A percentile compares a stretch with the other conserved stretches of the same genome.
Evolutionary conservation across 805 yeast genomes (phyloP).

Genomic region (Kodamaea restingae): DNA sequence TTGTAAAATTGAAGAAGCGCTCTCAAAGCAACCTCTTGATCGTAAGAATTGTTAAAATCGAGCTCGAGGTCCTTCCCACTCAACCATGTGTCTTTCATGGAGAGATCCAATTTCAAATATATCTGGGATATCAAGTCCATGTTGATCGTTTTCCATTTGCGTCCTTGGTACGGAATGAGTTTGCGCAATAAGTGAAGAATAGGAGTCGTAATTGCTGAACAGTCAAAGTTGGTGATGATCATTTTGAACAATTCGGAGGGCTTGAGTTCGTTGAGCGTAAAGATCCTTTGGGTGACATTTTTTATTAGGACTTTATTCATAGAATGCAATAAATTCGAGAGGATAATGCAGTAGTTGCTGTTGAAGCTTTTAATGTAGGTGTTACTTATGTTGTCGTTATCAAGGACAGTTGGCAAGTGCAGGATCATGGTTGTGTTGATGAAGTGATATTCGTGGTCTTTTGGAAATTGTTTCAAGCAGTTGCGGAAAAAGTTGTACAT

Average conservation of each 20-base stretch:
- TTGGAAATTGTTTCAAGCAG: conserved; percentile 24
- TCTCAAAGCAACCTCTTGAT: conserved; percentile 80
- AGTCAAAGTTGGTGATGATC: conserved; percentile 53
- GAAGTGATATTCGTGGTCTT: conserved; percentile 16
- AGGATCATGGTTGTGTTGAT: conserved; percentile 29
- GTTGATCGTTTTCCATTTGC: conserved; percentile 88
- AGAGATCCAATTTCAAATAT: conserved; percentile 67
- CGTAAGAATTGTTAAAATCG: conserved; percentile 71
- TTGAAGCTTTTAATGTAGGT: conserved; percentile 30
- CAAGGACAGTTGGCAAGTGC: conserved; percentile 24
- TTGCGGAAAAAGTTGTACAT: conserved; percentile 35
- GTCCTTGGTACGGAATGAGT: conserved; percentile 84
- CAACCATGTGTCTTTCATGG: conserved; percentile 82
- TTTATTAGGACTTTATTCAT: conserved; percentile 57
- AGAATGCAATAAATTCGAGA: conserved; percentile 50
- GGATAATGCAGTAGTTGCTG: conserved; percentile 42
- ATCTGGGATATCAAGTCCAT: conserved; percentile 92
- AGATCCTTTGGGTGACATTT: conserved; percentile 66
- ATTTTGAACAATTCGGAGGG: conserved; percentile 62
- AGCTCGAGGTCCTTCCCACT: conserved; percentile 74
- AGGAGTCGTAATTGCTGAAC: conserved; percentile 59
- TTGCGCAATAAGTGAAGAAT: conserved; percentile 71
- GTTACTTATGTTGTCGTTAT: conserved; percentile 24
- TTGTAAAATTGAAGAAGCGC: conserved; percentile 77
- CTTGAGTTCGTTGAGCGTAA: conserved; percentile 56